These are phyloP conservation scores for Achlya hypogyna DNA, from an alignment of 352 stramenopile genomes.

Conservation along the genomic window DNA sequence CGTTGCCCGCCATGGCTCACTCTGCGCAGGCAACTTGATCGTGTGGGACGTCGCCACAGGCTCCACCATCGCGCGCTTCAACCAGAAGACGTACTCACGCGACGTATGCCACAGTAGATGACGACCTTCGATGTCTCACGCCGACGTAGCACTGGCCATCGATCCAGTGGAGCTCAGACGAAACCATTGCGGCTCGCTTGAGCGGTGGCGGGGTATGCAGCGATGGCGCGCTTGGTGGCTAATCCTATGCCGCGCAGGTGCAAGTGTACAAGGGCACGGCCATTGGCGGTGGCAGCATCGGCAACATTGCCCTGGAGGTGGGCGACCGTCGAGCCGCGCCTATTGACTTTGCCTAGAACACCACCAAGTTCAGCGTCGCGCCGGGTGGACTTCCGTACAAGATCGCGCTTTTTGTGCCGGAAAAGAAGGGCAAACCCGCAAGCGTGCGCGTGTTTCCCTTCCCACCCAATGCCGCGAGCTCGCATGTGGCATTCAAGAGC, in stretches of 20 bases:
- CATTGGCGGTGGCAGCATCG: slow-evolving; percentile 43
- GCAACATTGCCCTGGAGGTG: slow-evolving; percentile 66
- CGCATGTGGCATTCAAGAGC: slow-evolving; percentile 66
- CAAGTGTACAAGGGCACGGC: slow-evolving; percentile 62
- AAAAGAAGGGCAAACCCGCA: slow-evolving; percentile 85
- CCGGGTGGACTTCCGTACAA: slow-evolving; percentile 71
- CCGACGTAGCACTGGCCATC: slow-evolving; percentile 72
- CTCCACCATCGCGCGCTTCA: slow-evolving; percentile 56
- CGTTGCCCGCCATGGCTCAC: not conserved
- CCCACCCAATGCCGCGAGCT: slow-evolving; percentile 41
- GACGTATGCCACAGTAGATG: slow-evolving; percentile 29
- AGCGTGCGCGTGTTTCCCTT: slow-evolving; percentile 82
- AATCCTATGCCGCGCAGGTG: not conserved
- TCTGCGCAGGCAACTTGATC: slow-evolving; percentile 59
- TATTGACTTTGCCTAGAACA: slow-evolving; percentile 35
- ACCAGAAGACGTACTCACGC: slow-evolving; percentile 77
- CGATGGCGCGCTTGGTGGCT: not conserved
- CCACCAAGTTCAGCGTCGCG: slow-evolving; percentile 76
- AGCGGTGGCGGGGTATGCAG: slow-evolving; percentile 55
- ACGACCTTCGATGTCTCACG: not conserved
- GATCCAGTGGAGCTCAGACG: slow-evolving; percentile 85
- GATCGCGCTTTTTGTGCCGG: slow-evolving; percentile 76
- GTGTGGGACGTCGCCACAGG: slow-evolving; percentile 65
- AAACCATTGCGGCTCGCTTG: slow-evolving; percentile 74
- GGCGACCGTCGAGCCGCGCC: not conserved